Evolutionary conservation across 2,329 filamentous ascomycete species (phyloP), one percentile per base, ranked within the genome.

Genomic region (Fusarium sp.): DNA sequence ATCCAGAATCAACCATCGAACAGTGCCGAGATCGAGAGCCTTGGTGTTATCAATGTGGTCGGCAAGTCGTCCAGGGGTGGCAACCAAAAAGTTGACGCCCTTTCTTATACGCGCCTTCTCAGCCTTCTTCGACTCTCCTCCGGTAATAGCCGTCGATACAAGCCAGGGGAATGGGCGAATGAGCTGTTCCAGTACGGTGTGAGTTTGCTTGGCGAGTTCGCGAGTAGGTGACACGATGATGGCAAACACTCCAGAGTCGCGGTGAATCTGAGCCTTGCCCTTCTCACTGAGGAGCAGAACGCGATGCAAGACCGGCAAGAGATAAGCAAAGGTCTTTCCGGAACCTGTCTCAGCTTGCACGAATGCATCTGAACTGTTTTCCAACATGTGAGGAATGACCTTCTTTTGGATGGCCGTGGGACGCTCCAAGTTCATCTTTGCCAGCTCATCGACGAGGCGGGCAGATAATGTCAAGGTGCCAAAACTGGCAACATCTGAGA

Each of bases 271-370:
- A n/a, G 78, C 84, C 78, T 88, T 84, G 59, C 86, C 81, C 73
- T 85, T 79, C 81, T 89, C 75, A 87, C 94, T 92, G 33, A 98
- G 87, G 16, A 91, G 88, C 82, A 98, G 90, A 22, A 99, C 92
- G 27, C 95, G 89, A 80, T 99, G 94, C 24, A 99, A 91, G 55
- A 99, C 93, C 2, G 96, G 96, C 8, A 99, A 85, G 6, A 99
- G 87, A 81, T 99, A 99, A n/a, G 96, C 94, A 69, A 99, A 85
- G 0, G 96, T 99, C 85, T 99, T 99, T 84, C 96, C 96, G 0
- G 96, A 99, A 75, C 96, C 96, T 0, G 96, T 99, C 84, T 99
- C 93, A 4, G 96, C 97, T 81, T 98, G 96, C 36, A 99, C 92
- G 78, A 99, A 99, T 3, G 95, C 95, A 85, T 99, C 96, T 53